A percentile compares a stretch with the other conserved stretches of the same genome.
These are phyloP conservation scores for Fusarium circinatum DNA, from an alignment of 2,329 filamentous ascomycete genomes.

Conservation along the genomic window DNA sequence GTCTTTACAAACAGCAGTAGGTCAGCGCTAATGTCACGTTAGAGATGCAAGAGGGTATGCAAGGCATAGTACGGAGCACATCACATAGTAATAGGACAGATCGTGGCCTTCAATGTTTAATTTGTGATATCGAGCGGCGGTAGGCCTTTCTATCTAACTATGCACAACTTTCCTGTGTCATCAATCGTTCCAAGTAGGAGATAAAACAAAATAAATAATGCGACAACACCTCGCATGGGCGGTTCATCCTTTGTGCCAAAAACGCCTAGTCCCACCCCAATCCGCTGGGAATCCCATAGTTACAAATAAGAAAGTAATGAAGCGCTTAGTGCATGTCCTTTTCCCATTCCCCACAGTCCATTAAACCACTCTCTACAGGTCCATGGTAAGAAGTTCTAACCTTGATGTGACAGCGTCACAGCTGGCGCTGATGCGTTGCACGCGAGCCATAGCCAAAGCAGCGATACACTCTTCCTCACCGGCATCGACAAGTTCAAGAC, in stretches of 20 bases:
- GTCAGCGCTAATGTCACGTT: conserved; percentile 1
- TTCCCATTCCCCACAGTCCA: neutral
- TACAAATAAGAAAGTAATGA: conserved; percentile 38
- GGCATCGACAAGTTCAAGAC: conserved; percentile 72
- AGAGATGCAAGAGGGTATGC: neutral
- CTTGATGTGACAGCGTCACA: conserved; percentile 51
- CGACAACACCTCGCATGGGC: conserved; percentile 28
- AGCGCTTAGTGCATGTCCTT: conserved; percentile 38
- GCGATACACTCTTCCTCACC: conserved; percentile 60
- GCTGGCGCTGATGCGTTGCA: conserved; percentile 59
- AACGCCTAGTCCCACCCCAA: conserved; percentile 39
- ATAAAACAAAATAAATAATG: conserved; percentile 38
- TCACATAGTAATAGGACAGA: neutral
- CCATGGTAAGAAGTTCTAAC: conserved; percentile 52
- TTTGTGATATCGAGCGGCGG: conserved; percentile 41
- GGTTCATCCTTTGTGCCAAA: conserved; percentile 34
- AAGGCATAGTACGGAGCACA: neutral
- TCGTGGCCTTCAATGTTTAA: conserved; percentile 25
- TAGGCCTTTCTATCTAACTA: conserved; percentile 45
- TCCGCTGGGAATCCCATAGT: conserved; percentile 34
- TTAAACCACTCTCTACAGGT: conserved; percentile 40
- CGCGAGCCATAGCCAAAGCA: conserved; percentile 58
- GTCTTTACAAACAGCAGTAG: neutral
- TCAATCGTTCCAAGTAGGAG: conserved; percentile 39
- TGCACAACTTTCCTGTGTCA: conserved; percentile 44